phyloP scores from a whole-genome alignment of 129 eudicot species.

The Arctium minus region DNA sequence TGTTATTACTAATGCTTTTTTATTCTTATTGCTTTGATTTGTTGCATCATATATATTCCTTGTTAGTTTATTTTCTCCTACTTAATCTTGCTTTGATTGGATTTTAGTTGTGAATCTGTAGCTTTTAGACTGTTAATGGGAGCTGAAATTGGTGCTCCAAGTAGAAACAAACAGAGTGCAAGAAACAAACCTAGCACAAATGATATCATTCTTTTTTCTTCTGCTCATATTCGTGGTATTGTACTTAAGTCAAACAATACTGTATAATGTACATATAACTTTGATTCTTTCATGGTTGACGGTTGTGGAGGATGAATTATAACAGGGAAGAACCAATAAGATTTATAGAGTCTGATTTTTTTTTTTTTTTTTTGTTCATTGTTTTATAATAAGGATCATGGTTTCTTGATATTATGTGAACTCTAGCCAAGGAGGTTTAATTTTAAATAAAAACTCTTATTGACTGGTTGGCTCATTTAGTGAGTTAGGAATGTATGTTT shows the following conservation, averaged over 20 bases:
- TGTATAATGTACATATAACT: neutral
- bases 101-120: neutral
- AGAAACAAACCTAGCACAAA: neutral
- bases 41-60: neutral
- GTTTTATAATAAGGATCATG: neutral
- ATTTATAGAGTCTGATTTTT: conserved; percentile 4
- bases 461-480: neutral
- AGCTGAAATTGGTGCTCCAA: neutral
- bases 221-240: neutral
- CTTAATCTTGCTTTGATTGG: conserved; percentile 3
- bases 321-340: neutral
- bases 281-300: neutral
- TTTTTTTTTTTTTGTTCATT: neutral
- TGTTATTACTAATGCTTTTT: conserved; percentile 6
- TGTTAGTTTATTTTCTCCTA: neutral
- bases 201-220: conserved; percentile 1
- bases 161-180: neutral
- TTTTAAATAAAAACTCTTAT: neutral
- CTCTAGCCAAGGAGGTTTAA: neutral
- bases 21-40: neutral
- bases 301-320: neutral
- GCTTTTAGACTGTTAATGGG: neutral
- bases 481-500: too few species aligned
- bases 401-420: neutral
- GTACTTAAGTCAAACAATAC: neutral